These are phyloP conservation scores for Corylus heterophylla DNA, from an alignment of 306 rosid genomes.

Conservation along the genomic window DNA sequence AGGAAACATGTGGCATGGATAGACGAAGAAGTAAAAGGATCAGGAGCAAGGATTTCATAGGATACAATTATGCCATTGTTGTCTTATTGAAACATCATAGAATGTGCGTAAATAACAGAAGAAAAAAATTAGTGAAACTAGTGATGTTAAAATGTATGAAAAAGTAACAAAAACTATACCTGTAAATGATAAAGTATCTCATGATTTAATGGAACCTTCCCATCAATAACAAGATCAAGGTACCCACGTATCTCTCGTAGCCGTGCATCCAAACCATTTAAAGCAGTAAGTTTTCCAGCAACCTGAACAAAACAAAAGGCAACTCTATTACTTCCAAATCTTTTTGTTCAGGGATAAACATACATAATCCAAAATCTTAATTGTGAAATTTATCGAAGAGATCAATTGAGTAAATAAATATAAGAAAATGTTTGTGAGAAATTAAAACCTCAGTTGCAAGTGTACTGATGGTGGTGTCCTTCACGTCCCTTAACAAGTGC, in stretches of 20 bases:
- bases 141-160: background rate
- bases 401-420: background rate
- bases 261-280: constrained; percentile 89
- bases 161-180: constrained; percentile 35
- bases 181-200: constrained; percentile 90
- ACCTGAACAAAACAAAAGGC: constrained; percentile 47
- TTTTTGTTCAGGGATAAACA: background rate
- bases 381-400: background rate
- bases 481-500: constrained; percentile 80
- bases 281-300: constrained; percentile 81
- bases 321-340: constrained; percentile 10
- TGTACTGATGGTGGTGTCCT: constrained; percentile 80
- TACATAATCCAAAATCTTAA: constrained; percentile 10
- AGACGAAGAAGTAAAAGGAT: background rate
- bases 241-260: constrained; percentile 73
- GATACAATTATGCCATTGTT: background rate
- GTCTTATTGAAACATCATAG: background rate
- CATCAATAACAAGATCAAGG: constrained; percentile 80
- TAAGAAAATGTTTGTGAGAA: background rate
- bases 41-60: background rate
- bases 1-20: background rate
- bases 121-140: background rate
- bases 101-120: background rate
- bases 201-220: constrained; percentile 78
- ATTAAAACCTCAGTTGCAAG: constrained; percentile 75